phyloP scores from a whole-genome alignment of 129 eudicot species.

The Escallonia herrerae region DNA sequence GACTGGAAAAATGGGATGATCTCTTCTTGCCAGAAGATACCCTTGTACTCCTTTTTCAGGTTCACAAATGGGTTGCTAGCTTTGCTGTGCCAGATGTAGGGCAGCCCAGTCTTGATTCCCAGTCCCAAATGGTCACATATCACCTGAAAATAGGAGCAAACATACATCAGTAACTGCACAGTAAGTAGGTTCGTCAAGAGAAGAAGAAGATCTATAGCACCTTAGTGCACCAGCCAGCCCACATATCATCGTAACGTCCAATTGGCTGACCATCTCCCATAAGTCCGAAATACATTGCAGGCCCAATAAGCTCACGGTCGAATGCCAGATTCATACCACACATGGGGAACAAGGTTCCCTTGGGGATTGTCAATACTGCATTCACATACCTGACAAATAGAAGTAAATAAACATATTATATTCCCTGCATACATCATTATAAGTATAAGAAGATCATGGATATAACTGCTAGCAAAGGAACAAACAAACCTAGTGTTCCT shows the following conservation, averaged over 20 bases:
- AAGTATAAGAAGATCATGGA: background rate
- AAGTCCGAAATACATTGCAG: slow-evolving; percentile 98
- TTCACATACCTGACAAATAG: slow-evolving; percentile 65
- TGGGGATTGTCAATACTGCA: slow-evolving; percentile 85
- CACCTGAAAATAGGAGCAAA: slow-evolving; percentile 29
- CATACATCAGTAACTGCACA: background rate
- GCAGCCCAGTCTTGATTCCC: slow-evolving; percentile 65
- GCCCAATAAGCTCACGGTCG: slow-evolving; percentile 81
- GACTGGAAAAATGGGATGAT: slow-evolving; percentile 63
- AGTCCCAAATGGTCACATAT: slow-evolving; percentile 71
- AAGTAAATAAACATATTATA: background rate
- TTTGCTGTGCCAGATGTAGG: slow-evolving; percentile 76
- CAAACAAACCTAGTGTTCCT: slow-evolving; percentile 59
- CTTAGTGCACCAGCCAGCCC: slow-evolving; percentile 98
- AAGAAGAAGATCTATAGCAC: slow-evolving; percentile 18
- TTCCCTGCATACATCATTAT: too few species aligned
- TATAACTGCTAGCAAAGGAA: background rate
- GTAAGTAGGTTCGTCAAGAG: background rate
- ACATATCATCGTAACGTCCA: slow-evolving; percentile 95
- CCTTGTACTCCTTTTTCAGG: slow-evolving; percentile 73
- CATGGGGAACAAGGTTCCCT: slow-evolving; percentile 88
- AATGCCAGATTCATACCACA: slow-evolving; percentile 94
- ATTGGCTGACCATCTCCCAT: slow-evolving; percentile 99
- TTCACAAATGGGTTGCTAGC: slow-evolving; percentile 80
- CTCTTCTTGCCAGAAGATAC: slow-evolving; percentile 75